phyloP scores from a whole-genome alignment of 257 asterid genomes.

The Nicotiana benthamiana region DNA sequence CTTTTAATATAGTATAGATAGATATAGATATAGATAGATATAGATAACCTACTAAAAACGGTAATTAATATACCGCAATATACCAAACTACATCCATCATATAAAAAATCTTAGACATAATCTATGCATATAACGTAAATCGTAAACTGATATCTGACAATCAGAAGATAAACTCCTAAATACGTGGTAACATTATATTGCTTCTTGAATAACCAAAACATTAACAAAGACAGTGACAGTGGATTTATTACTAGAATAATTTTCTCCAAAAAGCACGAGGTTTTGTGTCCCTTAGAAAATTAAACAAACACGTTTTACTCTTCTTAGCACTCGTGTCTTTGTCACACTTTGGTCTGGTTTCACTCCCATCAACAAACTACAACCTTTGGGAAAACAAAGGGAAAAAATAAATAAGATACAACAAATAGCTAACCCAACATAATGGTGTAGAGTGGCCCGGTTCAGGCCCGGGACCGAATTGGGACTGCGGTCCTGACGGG shows the following conservation, averaged over 20 bases:
- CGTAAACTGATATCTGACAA: no score
- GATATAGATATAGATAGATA: no score
- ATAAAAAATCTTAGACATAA: no score
- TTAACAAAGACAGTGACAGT: neutral
- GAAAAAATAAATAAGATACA: neutral
- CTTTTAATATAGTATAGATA: no score
- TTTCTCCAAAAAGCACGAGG: neutral
- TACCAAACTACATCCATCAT: no score
- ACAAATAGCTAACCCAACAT: neutral
- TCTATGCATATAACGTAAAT: no score
- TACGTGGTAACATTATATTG: neutral
- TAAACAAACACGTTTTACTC: neutral
- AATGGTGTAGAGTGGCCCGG: no score
- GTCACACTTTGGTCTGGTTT: neutral
- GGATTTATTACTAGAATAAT: neutral
- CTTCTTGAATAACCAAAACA: neutral
- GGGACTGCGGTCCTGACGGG: no score
- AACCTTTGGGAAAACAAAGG: neutral
- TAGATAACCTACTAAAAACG: no score
- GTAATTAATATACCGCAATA: no score
- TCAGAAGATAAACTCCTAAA: no score
- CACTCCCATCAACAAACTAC: neutral
- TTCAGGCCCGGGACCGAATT: no score
- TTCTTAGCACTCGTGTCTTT: neutral
- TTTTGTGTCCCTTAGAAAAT: neutral